Evolutionary conservation across 352 stramenopile genomes (phyloP).

Genomic region (Pythium biforme): DNA sequence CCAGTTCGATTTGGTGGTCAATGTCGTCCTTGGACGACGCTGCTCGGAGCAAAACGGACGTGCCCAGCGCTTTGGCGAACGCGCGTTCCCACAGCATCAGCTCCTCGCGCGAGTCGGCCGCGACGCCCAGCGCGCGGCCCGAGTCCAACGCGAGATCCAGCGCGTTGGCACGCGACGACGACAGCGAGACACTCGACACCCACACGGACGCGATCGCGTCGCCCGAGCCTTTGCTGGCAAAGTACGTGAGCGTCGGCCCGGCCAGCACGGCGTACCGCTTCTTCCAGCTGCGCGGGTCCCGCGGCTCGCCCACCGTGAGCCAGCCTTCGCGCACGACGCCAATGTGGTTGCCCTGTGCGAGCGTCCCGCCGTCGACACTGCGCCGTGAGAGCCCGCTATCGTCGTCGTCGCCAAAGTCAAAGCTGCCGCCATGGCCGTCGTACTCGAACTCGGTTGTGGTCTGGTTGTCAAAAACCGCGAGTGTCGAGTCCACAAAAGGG

Average conservation of each 20-base stretch:
- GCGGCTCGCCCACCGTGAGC: slow-evolving; percentile 27
- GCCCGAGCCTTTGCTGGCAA: slow-evolving; percentile 28
- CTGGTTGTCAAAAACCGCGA: slow-evolving; percentile 17
- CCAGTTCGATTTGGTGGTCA: not conserved
- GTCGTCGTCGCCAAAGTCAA: slow-evolving; percentile 9
- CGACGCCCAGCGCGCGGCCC: slow-evolving; percentile 31
- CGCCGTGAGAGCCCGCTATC: not conserved
- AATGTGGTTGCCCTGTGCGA: slow-evolving; percentile 17
- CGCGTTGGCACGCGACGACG: slow-evolving; percentile 32
- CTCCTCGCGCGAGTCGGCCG: slow-evolving; percentile 33
- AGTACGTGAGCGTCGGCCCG: slow-evolving; percentile 55
- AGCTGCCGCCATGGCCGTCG: not conserved
- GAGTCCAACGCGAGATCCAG: slow-evolving; percentile 33
- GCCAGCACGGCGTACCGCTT: slow-evolving; percentile 52
- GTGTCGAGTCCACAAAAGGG: slow-evolving; percentile 3
- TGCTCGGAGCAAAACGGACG: slow-evolving; percentile 5
- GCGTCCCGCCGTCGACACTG: not conserved
- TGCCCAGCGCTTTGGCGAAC: slow-evolving; percentile 23
- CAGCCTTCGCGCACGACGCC: slow-evolving; percentile 23
- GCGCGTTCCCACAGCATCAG: slow-evolving; percentile 43
- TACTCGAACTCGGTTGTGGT: not conserved
- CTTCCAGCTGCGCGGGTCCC: slow-evolving; percentile 47
- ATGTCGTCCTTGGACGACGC: slow-evolving; percentile 17
- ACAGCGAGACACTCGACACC: slow-evolving; percentile 33
- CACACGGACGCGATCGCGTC: slow-evolving; percentile 29